A percentile compares a stretch with the other conserved stretches of the same genome.
Conservation (phyloP, 2,329 filamentous ascomycete genomes). For the Sporothrix curviconia region DNA sequence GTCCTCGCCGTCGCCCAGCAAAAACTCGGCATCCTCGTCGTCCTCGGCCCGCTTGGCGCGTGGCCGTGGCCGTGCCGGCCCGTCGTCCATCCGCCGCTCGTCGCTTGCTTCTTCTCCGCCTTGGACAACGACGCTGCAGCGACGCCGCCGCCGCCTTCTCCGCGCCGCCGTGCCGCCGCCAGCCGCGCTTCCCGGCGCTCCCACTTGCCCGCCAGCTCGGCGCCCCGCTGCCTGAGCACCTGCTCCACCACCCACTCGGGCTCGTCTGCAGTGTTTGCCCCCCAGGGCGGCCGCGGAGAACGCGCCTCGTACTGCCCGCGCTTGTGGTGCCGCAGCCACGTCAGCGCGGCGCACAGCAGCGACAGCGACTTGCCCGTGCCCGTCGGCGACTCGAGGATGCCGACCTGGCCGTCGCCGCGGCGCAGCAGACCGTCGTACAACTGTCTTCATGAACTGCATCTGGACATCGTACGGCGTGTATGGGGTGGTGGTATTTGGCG, state of each 20-base stretch:
- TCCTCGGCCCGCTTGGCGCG: not conserved
- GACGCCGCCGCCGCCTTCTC: not conserved
- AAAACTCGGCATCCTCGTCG: conserved; percentile 65
- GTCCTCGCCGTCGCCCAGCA: conserved; percentile 50
- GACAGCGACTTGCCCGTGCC: conserved; percentile 89
- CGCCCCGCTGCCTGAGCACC: conserved; percentile 60
- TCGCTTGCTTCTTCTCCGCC: conserved; percentile 49
- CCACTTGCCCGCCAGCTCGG: conserved; percentile 59
- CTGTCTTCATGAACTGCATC: conserved; percentile 74
- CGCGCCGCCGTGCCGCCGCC: conserved; percentile 22
- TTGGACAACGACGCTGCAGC: not conserved
- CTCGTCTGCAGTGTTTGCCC: conserved; percentile 50
- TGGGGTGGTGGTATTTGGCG: conserved; percentile 67
- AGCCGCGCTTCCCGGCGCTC: conserved; percentile 70
- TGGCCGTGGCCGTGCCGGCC: not conserved
- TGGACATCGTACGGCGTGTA: conserved; percentile 85
- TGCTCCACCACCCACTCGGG: conserved; percentile 81
- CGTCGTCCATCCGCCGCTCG: conserved; percentile 31
- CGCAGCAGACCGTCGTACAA: conserved; percentile 75
- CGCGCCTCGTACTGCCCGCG: conserved; percentile 48
- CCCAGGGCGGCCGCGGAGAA: conserved; percentile 38
- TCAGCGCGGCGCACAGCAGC: conserved; percentile 79
- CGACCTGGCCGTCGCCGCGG: conserved; percentile 66
- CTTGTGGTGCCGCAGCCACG: conserved; percentile 85
- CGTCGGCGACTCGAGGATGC: conserved; percentile 89